These are phyloP conservation scores for Ophiocordyceps polyrhachis-furcata DNA, from an alignment of 2,329 filamentous ascomycete genomes.

Conservation along the genomic window DNA sequence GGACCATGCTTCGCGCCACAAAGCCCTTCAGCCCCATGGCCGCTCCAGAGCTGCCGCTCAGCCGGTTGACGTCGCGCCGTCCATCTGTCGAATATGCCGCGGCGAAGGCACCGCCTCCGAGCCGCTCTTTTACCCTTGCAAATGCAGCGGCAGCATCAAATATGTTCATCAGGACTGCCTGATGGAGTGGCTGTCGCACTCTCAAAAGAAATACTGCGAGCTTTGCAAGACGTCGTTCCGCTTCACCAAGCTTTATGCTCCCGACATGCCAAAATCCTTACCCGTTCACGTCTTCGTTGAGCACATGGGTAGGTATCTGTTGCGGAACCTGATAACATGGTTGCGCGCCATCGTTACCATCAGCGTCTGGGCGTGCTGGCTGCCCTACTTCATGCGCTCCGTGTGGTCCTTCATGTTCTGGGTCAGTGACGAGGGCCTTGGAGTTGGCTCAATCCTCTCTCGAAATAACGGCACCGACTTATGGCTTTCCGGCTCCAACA, in stretches of 20 bases:
- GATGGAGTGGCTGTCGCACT: conserved; percentile 98
- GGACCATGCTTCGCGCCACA: background rate
- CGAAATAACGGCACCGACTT: conserved; percentile 12
- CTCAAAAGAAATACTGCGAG: conserved; percentile 98
- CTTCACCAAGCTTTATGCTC: conserved; percentile 94
- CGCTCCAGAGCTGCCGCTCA: conserved; percentile 5
- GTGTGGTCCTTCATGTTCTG: conserved; percentile 92
- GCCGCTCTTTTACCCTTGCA: conserved; percentile 92
- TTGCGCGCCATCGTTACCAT: conserved; percentile 59
- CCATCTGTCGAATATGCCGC: conserved; percentile 94
- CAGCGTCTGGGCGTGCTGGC: conserved; percentile 72
- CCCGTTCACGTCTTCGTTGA: conserved; percentile 66
- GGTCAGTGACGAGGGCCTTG: conserved; percentile 62
- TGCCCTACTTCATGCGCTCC: conserved; percentile 80
- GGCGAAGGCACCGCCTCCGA: conserved; percentile 69
- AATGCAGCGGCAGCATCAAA: conserved; percentile 97
- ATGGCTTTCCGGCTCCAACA: conserved; percentile 10
- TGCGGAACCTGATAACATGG: conserved; percentile 59
- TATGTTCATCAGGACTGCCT: conserved; percentile 95
- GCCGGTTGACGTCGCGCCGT: conserved; percentile 23
- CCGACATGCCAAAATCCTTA: conserved; percentile 74
- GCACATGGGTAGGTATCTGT: conserved; percentile 55
- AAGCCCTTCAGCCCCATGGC: conserved; percentile 5
- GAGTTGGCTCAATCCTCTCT: conserved; percentile 13
- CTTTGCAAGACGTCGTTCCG: conserved; percentile 96